phyloP scores from a whole-genome alignment of 2,329 filamentous ascomycete genomes.

The Aspergillus tanneri region DNA sequence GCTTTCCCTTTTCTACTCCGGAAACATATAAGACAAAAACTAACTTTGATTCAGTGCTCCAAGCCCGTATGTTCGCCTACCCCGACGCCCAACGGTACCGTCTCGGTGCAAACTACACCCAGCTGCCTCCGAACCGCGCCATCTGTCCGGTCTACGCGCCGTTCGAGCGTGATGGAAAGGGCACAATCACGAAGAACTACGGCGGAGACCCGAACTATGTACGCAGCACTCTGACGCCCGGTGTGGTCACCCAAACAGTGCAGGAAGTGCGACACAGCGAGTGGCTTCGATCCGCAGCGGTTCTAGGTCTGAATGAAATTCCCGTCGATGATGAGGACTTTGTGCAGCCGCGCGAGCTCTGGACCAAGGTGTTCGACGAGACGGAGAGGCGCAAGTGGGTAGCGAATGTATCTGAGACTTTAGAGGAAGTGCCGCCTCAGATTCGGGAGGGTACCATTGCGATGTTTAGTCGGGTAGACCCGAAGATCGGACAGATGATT shows the following conservation, averaged over 20 bases:
- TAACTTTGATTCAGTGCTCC: slow-evolving; percentile 48
- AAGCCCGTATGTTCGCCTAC: slow-evolving; percentile 61
- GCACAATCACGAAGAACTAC: slow-evolving; percentile 52
- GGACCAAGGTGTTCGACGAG: slow-evolving; percentile 30
- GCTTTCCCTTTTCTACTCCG: not conserved
- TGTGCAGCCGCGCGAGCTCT: slow-evolving; percentile 31
- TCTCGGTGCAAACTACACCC: slow-evolving; percentile 43
- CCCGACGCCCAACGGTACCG: slow-evolving; percentile 52
- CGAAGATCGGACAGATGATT: slow-evolving; percentile 20
- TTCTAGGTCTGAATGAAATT: slow-evolving; percentile 27
- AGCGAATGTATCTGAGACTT: slow-evolving; percentile 23
- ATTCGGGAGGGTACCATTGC: slow-evolving; percentile 19
- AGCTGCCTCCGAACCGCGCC: slow-evolving; percentile 42
- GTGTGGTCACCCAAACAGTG: slow-evolving; percentile 14
- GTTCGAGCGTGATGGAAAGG: slow-evolving; percentile 46
- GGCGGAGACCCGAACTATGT: slow-evolving; percentile 60
- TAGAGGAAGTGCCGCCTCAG: slow-evolving; percentile 23
- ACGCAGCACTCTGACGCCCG: slow-evolving; percentile 26
- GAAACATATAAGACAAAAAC: not conserved
- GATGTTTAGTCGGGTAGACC: slow-evolving; percentile 25
- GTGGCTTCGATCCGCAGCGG: slow-evolving; percentile 19
- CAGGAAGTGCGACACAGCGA: slow-evolving; percentile 25
- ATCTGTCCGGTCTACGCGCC: slow-evolving; percentile 50
- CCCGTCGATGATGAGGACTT: slow-evolving; percentile 32
- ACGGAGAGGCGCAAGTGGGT: slow-evolving; percentile 23